These are phyloP conservation scores for Leccinum truebloodii DNA, from an alignment of 768 basidiomycete genomes.

Conservation along the genomic window DNA sequence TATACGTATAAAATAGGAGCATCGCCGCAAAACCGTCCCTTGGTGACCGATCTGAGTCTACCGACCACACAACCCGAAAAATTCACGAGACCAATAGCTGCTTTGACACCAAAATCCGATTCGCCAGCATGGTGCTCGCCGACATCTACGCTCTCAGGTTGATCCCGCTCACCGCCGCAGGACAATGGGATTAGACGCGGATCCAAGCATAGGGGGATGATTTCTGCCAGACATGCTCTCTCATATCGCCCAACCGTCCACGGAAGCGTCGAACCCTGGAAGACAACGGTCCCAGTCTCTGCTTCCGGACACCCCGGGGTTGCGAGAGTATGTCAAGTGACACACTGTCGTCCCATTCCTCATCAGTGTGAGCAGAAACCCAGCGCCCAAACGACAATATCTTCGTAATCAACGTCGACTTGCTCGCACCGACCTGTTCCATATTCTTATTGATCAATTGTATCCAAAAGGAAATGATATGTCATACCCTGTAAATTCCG, in stretches of 20 bases:
- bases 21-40: too few species aligned
- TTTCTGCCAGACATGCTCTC: constrained; percentile 64
- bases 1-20: too few species aligned
- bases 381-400: constrained; percentile 88
- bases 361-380: constrained; percentile 79
- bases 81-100: constrained; percentile 44
- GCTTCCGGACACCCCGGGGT: constrained; percentile 40
- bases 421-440: constrained; percentile 83
- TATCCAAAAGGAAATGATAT: not conserved
- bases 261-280: constrained; percentile 80
- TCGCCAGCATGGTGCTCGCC: constrained; percentile 62
- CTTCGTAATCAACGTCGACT: constrained; percentile 80
- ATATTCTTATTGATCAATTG: constrained; percentile 2
- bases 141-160: constrained; percentile 12
- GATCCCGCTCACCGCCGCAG: constrained; percentile 43
- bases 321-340: constrained; percentile 51
- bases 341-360: constrained; percentile 92
- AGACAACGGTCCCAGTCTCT: constrained; percentile 66
- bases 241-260: constrained; percentile 90
- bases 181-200: constrained; percentile 76
- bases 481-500: constrained; percentile 77
- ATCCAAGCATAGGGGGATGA: constrained; percentile 87
- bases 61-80: not conserved
- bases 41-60: too few species aligned
- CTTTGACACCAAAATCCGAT: constrained; percentile 79